Base-by-base conservation (phyloP, 108 stramenopile genomes). In the Pseudonitzschia pungens region DNA sequence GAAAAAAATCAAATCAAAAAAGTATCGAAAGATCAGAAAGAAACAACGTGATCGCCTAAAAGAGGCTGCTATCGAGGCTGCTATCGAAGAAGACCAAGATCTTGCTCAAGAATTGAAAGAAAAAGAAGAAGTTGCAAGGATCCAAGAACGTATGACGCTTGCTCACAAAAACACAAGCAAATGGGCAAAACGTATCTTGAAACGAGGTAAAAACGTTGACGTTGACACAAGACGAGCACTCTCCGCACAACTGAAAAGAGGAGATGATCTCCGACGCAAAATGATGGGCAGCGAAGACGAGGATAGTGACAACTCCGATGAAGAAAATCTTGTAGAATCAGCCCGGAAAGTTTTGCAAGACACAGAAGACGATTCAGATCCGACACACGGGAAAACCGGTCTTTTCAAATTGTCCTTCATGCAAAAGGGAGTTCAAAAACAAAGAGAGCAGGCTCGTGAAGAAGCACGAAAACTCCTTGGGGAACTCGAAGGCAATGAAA, bases 1-100 rank as follows among this genome's bases (percentile, higher is more conserved):
- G 58, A 99, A 99, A 81, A 99, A 99, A 81, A 99, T 98, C 81
- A 99, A 99, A 76, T 96, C 95, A 10, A 98, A 98, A 72, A 97
- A 94, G 78, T 98, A 96, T 73, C 86, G 95, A n/a, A 88, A 92
- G 40, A 95, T 97, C 56, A 89, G 93, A 20, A 98, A 97, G 83
- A 83, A 88, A 72, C 88, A 92, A 72, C 78, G 88, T 24, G 91
- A 90, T n/a, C 84, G 91, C 3, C 79, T 77, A 21, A 88, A 89
- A 81, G 93, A 92, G 27, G 82, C 84, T 3, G 94, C 91, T 28
- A 63, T 87, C 28, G 96, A 93, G 41, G 80, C 87, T 20, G 81
- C 83, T 2, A 69, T 77, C 20, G 86, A 78, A 51, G 81, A 84
- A 22, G 91, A 96, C 65, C 87, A 82, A 0, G 87, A 89, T 20